Evolutionary conservation across 208 protist genomes (phyloP).

Genomic region (Acanthamoeba royreba): DNA sequence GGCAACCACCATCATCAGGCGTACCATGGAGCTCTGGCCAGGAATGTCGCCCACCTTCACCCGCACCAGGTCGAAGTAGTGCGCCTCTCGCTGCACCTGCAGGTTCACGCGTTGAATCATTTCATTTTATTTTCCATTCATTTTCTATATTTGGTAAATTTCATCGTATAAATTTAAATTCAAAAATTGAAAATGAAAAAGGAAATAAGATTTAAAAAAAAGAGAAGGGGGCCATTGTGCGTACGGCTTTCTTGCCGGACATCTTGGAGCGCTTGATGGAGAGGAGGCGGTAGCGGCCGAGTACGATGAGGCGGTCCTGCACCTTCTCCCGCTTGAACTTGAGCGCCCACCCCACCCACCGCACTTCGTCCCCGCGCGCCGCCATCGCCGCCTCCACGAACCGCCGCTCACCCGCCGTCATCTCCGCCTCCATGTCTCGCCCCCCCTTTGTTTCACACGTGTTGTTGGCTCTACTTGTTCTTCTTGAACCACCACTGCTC

Average conservation of each 20-base stretch:
- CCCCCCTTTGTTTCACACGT: neutral
- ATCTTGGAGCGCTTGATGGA: conserved; percentile 17
- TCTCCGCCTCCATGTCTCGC: neutral
- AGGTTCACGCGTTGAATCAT: neutral
- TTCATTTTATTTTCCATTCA: no score
- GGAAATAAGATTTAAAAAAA: neutral
- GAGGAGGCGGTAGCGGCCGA: neutral
- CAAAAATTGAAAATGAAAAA: neutral
- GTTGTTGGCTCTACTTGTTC: neutral
- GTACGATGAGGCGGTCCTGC: conserved; percentile 1
- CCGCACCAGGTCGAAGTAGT: neutral
- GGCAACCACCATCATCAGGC: no score
- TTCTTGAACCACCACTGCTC: neutral
- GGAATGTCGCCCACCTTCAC: neutral
- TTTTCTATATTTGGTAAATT: no score
- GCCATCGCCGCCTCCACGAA: neutral
- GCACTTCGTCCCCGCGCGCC: neutral
- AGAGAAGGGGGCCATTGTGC: neutral
- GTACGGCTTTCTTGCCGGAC: neutral
- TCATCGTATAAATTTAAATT: neutral
- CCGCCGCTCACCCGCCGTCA: neutral
- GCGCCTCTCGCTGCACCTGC: neutral
- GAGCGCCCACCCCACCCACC: neutral
- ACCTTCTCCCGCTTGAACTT: conserved; percentile 34
- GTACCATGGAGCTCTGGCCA: neutral